These are phyloP conservation scores for Cordyceps cicadae DNA, from an alignment of 2,329 filamentous ascomycete species.

Conservation along the genomic window DNA sequence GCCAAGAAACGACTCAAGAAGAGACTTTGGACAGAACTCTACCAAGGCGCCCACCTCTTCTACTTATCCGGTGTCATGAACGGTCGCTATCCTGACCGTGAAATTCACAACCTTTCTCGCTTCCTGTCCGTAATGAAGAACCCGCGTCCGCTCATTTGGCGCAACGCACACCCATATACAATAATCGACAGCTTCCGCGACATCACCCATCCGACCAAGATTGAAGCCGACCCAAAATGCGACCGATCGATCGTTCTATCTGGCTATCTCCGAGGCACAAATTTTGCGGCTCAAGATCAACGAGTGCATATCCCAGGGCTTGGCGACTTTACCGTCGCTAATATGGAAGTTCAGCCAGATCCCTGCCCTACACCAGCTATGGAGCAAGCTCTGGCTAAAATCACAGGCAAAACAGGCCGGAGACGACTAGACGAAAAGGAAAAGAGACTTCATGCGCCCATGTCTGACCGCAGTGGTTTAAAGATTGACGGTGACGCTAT, in stretches of 20 bases:
- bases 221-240: slow-evolving; percentile 82
- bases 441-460: slow-evolving; percentile 90
- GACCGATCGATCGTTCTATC: slow-evolving; percentile 87
- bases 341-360: slow-evolving; percentile 82
- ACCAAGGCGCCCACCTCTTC: slow-evolving; percentile 94
- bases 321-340: slow-evolving; percentile 76
- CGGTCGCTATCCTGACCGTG: slow-evolving; percentile 89
- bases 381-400: slow-evolving; percentile 78
- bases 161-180: slow-evolving; percentile 91
- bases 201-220: slow-evolving; percentile 83
- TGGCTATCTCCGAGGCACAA: slow-evolving; percentile 89
- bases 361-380: slow-evolving; percentile 91
- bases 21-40: slow-evolving; percentile 91
- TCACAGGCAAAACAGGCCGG: slow-evolving; percentile 70
- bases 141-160: slow-evolving; percentile 88
- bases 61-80: slow-evolving; percentile 96
- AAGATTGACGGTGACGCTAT: slow-evolving; percentile 96
- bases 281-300: slow-evolving; percentile 79
- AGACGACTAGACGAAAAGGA: slow-evolving; percentile 90
- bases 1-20: slow-evolving; percentile 96
- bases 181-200: slow-evolving; percentile 92
- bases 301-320: slow-evolving; percentile 87
- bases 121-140: slow-evolving; percentile 99
- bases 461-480: slow-evolving; percentile 94
- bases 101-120: slow-evolving; percentile 88